A percentile compares a stretch with the other conserved stretches of the same genome.
Conservation (phyloP, 2,329 filamentous ascomycete species). For the Aureobasidium sp. region DNA sequence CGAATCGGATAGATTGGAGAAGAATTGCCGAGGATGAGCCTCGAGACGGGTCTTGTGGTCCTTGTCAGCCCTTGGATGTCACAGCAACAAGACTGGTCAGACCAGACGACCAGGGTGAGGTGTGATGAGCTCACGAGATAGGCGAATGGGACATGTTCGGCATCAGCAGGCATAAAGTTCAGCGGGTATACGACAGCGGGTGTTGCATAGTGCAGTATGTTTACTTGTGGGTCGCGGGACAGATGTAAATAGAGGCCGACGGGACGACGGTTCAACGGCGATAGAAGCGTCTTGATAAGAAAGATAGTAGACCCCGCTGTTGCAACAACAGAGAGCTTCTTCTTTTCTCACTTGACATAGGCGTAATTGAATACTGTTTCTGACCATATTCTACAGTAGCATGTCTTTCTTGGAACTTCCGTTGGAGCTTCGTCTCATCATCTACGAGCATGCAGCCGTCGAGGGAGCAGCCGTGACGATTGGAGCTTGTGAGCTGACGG, state of each 20-base stretch:
- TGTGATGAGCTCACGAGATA: background rate
- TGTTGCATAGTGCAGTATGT: slow-evolving; percentile 8
- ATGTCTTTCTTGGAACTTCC: slow-evolving; percentile 25
- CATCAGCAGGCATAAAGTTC: background rate
- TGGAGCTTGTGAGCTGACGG: slow-evolving; percentile 27
- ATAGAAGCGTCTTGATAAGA: slow-evolving; percentile 1
- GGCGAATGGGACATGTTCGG: background rate
- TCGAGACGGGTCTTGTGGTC: background rate
- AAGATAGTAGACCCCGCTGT: background rate
- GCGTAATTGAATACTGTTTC: background rate
- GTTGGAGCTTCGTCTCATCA: slow-evolving; percentile 33
- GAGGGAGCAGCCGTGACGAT: slow-evolving; percentile 31
- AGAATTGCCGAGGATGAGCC: background rate
- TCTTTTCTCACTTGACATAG: background rate
- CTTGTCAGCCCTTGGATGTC: background rate
- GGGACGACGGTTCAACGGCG: slow-evolving; percentile 9
- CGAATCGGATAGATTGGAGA: background rate
- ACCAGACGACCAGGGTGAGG: background rate
- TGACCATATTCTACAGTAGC: background rate
- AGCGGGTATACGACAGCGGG: background rate
- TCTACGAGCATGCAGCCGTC: slow-evolving; percentile 32
- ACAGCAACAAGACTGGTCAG: background rate
- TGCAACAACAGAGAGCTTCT: background rate
- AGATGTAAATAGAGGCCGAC: slow-evolving; percentile 10
- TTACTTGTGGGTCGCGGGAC: slow-evolving; percentile 5